Evolutionary conservation across 768 basidiomycete genomes (phyloP).

Genomic region (Artomyces pyxidatus): DNA sequence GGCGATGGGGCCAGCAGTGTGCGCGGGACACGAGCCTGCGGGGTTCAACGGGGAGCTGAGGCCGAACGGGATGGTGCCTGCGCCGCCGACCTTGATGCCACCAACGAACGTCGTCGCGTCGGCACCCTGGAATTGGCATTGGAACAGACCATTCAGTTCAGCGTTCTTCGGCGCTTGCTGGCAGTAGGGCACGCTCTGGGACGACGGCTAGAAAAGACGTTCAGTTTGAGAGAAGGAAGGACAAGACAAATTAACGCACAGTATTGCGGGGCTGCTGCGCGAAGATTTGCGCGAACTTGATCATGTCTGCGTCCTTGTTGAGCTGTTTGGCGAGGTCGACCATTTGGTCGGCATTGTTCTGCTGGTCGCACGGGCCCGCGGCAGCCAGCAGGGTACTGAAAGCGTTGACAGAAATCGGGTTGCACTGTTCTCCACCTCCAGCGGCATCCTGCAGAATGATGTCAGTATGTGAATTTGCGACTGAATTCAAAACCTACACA

Average conservation of each 20-base stretch:
- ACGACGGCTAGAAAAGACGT: slow-evolving; percentile 28
- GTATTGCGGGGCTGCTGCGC: slow-evolving; percentile 51
- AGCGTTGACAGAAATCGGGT: slow-evolving; percentile 44
- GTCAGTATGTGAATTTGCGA: background rate
- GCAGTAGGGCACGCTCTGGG: slow-evolving; percentile 42
- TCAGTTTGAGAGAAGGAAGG: background rate
- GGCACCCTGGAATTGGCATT: slow-evolving; percentile 48
- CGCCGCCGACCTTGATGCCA: slow-evolving; percentile 31
- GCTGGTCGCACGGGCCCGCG: slow-evolving; percentile 32
- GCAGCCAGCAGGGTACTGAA: slow-evolving; percentile 55
- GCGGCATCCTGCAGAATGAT: slow-evolving; percentile 34
- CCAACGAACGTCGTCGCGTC: slow-evolving; percentile 38
- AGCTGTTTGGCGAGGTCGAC: slow-evolving; percentile 41
- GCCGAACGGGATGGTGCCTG: slow-evolving; percentile 49
- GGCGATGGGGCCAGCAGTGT: slow-evolving; percentile 38
- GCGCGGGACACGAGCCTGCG: slow-evolving; percentile 43
- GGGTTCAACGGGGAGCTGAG: slow-evolving; percentile 31
- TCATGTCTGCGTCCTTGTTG: slow-evolving; percentile 39
- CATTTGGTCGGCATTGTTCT: slow-evolving; percentile 42
- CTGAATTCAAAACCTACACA: slow-evolving; percentile 29
- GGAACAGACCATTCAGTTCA: slow-evolving; percentile 48
- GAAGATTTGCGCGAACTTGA: slow-evolving; percentile 44
- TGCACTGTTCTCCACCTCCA: slow-evolving; percentile 50
- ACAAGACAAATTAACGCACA: slow-evolving; percentile 23
- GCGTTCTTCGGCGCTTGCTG: slow-evolving; percentile 42